Evolutionary conservation across 768 basidiomycete genomes (phyloP).

Genomic region (Lactarius tabidus): DNA sequence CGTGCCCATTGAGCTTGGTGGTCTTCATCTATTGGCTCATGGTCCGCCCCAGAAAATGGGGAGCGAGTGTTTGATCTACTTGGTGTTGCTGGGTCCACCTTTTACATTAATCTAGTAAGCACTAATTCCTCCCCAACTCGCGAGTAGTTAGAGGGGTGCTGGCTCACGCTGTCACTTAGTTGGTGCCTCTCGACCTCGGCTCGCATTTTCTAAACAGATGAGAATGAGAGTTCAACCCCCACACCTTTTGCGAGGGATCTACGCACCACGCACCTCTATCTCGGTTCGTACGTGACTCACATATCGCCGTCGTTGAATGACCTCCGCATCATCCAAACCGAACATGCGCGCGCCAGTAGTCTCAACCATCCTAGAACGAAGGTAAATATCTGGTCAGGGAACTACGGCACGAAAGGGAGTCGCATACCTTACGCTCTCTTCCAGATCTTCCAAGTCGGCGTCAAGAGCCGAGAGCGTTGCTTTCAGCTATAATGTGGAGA

Average conservation of each 20-base stretch:
- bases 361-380: constrained; percentile 68
- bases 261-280: constrained; percentile 61
- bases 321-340: constrained; percentile 75
- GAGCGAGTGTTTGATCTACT: constrained; percentile 5
- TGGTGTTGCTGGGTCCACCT: constrained; percentile 10
- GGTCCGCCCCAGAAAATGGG: constrained; percentile 3
- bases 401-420: background rate
- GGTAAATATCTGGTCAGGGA: background rate
- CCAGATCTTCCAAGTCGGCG: constrained; percentile 88
- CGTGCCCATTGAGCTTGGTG: constrained; percentile 77
- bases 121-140: background rate
- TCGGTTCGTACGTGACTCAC: constrained; percentile 70
- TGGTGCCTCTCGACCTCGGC: constrained; percentile 44
- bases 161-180: constrained; percentile 21
- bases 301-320: constrained; percentile 69
- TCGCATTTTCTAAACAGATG: constrained; percentile 63
- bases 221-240: background rate
- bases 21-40: constrained; percentile 42
- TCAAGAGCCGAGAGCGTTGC: constrained; percentile 74
- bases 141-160: background rate
- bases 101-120: background rate
- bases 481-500: constrained; percentile 45
- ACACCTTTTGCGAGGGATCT: background rate
- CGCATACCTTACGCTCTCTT: constrained; percentile 82
- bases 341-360: constrained; percentile 79